Evolutionary conservation across 2,329 filamentous ascomycete genomes (phyloP), one percentile per base, ranked within the genome.

Genomic region (Akanthomyces lecanii): DNA sequence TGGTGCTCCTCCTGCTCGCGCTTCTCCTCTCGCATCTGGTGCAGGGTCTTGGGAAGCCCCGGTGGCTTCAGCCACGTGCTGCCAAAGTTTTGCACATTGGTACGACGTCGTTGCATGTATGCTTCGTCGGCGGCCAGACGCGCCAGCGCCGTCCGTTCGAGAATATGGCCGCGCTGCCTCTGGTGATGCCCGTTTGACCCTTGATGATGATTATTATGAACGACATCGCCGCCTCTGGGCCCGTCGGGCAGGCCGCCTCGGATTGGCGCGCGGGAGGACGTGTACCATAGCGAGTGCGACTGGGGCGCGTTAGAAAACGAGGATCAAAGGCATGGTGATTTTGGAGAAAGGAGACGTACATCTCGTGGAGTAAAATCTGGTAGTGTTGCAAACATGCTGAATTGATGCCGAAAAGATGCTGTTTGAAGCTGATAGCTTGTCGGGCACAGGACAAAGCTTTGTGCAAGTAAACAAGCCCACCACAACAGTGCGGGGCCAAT

Each of bases 51-150:
- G 63, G 86, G 75, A 62, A 97, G 83, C 8, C 94, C 95, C 0
- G 92, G 92, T 0, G 95, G 95, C 64, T 89, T 90, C 62, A 99
- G 88, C 95, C 95, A 99, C 51, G 85, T 85, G 67, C 88, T 90
- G 65, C 95, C 95, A 72, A 96, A 97, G 70, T 92, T 90, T 54
- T 89, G 85, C 36, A 98, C 89, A 67, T 94, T 92, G 54, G 85
- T 78, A 71, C 93, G 92, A 53, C 94, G 91, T 10, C 89, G 84
- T 61, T 88, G 85, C 67, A 96, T 83, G 63, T 87, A 84, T 65
- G 87, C 83, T 77, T 98, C 95, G 72, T 97, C 94, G 48, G 85
- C 78, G 30, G 85, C 81, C 12, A 97, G 84, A 2, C 88, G 82
- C 11, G 89, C 84, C 4, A 97, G 85, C 2, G 84, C 81, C 30